Percentiles rank a stretch among this genome's conserved stretches.
Conservation (phyloP, 148 eudicot genomes). For the Arctostaphylos glauca region DNA sequence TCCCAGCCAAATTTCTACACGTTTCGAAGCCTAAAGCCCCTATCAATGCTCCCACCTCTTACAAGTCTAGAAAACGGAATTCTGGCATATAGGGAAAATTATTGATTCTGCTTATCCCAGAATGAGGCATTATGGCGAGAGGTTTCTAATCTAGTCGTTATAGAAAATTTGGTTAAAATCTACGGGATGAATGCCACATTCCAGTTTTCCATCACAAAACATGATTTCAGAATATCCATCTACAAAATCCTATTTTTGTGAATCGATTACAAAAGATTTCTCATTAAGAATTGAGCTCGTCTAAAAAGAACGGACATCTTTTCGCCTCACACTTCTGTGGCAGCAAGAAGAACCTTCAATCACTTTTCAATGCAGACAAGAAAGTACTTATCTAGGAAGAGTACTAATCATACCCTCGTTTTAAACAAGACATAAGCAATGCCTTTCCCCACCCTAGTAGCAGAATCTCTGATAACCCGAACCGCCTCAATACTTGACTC, state of each 20-base stretch:
- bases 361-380: not conserved
- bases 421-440: constrained; percentile 89
- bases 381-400: not conserved
- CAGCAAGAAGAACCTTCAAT: not conserved
- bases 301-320: not conserved
- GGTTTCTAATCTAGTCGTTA: not conserved
- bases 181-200: not conserved
- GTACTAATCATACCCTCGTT: constrained; percentile 61
- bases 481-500: constrained; percentile 77
- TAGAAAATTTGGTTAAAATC: not conserved
- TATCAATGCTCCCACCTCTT: not conserved
- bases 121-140: not conserved
- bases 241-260: no score
- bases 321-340: not conserved
- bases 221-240: not conserved
- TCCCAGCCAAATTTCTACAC: not conserved
- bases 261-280: not conserved
- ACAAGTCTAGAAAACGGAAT: not conserved
- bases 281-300: not conserved
- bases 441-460: constrained; percentile 78
- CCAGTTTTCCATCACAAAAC: not conserved
- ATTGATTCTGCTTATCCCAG: not conserved
- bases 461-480: constrained; percentile 78
- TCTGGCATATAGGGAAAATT: not conserved
- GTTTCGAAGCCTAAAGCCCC: not conserved